Base-by-base conservation (phyloP, 108 stramenopile species). In the Chaetoceros muelleri region DNA sequence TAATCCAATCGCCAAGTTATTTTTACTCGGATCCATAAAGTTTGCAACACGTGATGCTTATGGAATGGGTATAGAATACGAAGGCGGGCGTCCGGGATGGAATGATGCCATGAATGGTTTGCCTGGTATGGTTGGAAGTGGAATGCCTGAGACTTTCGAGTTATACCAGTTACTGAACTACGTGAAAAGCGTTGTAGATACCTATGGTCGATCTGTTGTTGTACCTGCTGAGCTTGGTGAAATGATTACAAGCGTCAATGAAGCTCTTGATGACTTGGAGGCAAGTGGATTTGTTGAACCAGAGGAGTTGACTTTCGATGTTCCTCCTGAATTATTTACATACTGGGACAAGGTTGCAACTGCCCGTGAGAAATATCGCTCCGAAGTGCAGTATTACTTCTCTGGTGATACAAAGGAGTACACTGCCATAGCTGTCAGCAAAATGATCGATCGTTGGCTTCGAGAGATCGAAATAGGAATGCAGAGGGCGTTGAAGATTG, bases 41-140 rank as follows among this genome's bases (percentile, higher is more conserved):
- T 96, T 77, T 63, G 82, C 96, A 45, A 91, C 80, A 76, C 87
- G 94, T 65, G 96, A 96, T 78, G 91, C 96, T 18, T 89, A 77
- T 58, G 96, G 96, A 51, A 90, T 95, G 85, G 96, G 96, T 44
- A 72, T 96, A 46, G 96, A 96, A 73, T 95, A 95, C 70, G 96
- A 96, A 70, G 96, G 92, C 44, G 93, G 93, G 13, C 84, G 90
- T 52, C 95, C 96, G 20, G 96, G 96, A 29, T 96, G 96, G 96
- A 79, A 92, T 57, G 96, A 96, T 68, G 93, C 92, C 55, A 96
- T 96, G 96, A 96, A 96, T 61, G 96, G 96, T 73, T 50, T 53
- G 3, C 23, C 56, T 52, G 69, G 72, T 22, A 79, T 90, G 79
- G 79, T 96, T 65, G 92, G 92, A 55, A 78, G 75, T 55, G 90